These are phyloP conservation scores for Achaetomiella virescens DNA, from an alignment of 495 filamentous ascomycete species.

Conservation along the genomic window DNA sequence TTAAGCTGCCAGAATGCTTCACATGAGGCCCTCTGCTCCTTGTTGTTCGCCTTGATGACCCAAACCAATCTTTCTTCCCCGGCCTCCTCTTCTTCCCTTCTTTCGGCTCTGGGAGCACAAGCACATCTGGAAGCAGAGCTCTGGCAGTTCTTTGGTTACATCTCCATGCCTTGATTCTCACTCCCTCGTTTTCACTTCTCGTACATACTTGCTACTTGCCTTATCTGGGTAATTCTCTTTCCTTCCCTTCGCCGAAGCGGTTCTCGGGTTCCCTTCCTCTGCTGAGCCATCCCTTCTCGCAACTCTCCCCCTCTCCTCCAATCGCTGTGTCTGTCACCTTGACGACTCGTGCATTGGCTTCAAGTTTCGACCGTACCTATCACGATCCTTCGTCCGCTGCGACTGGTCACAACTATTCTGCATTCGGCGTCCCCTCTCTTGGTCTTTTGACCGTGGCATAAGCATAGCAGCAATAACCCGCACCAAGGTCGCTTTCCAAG, in stretches of 20 bases:
- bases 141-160: slow-evolving; percentile 42
- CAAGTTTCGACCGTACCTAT: not conserved
- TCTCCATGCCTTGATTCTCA: slow-evolving; percentile 3
- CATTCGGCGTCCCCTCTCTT: not conserved
- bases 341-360: slow-evolving; percentile 8
- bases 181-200: not conserved
- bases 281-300: not conserved
- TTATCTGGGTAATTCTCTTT: slow-evolving; percentile 18
- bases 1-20: slow-evolving; percentile 17
- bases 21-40: slow-evolving; percentile 25
- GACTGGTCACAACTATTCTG: not conserved
- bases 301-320: slow-evolving; percentile 8
- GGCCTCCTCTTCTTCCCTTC: slow-evolving; percentile 15
- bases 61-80: slow-evolving; percentile 17
- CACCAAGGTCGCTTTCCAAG: not conserved
- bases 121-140: slow-evolving; percentile 41
- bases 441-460: not conserved
- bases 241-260: not conserved
- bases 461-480: not conserved
- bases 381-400: not conserved
- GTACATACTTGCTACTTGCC: slow-evolving; percentile 3
- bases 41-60: slow-evolving; percentile 41
- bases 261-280: not conserved
- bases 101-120: slow-evolving; percentile 25
- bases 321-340: slow-evolving; percentile 7